Base-by-base conservation (phyloP, 2,329 filamentous ascomycete species). In the Neofusicoccum umdonicola region DNA sequence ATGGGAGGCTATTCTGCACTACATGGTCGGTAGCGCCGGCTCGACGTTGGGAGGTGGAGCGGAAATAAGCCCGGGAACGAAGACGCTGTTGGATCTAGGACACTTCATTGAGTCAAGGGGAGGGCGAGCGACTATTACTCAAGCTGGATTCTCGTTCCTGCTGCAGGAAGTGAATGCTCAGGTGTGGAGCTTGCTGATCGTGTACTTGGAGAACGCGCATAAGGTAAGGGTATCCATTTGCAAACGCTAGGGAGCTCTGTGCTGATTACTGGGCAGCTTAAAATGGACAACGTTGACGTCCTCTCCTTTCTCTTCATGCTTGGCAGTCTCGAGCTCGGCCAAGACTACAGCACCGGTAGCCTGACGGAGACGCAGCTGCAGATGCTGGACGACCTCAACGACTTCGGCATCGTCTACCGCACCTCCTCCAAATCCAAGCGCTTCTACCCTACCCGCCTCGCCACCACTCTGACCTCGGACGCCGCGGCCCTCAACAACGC, bases 1-100 rank as follows among this genome's bases (percentile, higher is more conserved):
- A 74, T 99, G 95, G 93, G 96, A 99, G 77, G 90, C 92, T 31
- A 97, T 99, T 34, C 79, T 99, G 54, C 95, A 97, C 76, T 99
- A 93, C 73, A 93, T 99, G 75, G 95, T 99, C 19, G 91, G 90
- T 65, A 90, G 87, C 66, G 89, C 90, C 8, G 73, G 79, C 67
- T 34, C 63, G 17, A 22, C 41, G 17, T 13, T 57, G 3, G 52
- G 31, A 11, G 54, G 34, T 4, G 37, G 44, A 39, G 22, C 42
- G 9, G 79, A 80, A 50, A 76, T 82, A 56, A 78, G 80, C 15
- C 78, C 81, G 47, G 83, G 90, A 15, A 96, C 98, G 35, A 96
- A 94, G 77, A 87, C 91, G 68, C 84, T 99, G 47, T 84, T 99
- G 54, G 84, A 93, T 69, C 86, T 88, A 0, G 95, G 95, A 3